phyloP scores from a whole-genome alignment of 2,329 filamentous ascomycete species.

The Diaporthe nobilis region DNA sequence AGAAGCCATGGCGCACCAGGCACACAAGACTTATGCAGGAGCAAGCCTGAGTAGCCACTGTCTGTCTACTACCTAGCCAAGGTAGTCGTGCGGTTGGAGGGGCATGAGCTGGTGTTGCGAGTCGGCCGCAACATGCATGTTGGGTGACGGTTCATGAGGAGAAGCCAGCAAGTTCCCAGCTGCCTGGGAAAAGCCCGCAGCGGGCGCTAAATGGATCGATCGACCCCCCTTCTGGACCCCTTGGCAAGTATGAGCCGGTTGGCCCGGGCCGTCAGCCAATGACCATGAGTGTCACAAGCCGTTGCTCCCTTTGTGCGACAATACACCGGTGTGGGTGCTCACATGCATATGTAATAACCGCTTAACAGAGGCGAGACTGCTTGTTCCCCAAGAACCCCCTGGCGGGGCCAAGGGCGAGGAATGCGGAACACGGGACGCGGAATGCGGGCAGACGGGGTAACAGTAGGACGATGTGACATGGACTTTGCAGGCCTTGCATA shows the following conservation, averaged over 20 bases:
- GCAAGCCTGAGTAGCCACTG: neutral
- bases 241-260: neutral
- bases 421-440: neutral
- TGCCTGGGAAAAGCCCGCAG: constrained; percentile 19
- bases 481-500: neutral
- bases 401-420: neutral
- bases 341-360: neutral
- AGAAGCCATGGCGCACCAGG: constrained; percentile 21
- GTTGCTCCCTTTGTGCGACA: constrained; percentile 4
- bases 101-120: constrained; percentile 25
- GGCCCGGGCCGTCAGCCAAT: constrained; percentile 17
- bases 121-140: constrained; percentile 26
- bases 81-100: neutral
- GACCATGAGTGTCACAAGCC: neutral
- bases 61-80: neutral
- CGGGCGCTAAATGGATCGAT: constrained; percentile 24
- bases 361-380: neutral
- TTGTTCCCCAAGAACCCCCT: neutral
- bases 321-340: neutral
- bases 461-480: neutral
- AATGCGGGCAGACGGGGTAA: neutral
- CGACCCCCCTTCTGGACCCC: neutral
- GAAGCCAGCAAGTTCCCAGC: constrained; percentile 24
- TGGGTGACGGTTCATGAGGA: constrained; percentile 21
- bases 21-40: neutral